Percentiles rank a stretch among this genome's conserved stretches.
These are phyloP conservation scores for Rosa chinensis DNA, from an alignment of 306 rosid genomes.

Conservation along the genomic window DNA sequence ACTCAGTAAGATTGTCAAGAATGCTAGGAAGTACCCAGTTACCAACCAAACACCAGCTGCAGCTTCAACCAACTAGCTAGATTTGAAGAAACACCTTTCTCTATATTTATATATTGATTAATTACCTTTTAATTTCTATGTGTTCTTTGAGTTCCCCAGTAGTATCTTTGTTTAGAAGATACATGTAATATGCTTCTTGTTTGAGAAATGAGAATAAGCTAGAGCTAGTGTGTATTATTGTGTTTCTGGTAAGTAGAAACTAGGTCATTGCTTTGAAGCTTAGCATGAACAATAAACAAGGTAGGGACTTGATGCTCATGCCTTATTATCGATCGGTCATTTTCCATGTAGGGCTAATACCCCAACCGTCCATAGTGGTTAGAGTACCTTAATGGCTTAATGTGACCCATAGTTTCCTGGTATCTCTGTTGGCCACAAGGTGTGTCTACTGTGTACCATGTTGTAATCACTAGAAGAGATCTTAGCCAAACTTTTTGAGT, in stretches of 20 bases:
- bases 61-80: constrained; percentile 30
- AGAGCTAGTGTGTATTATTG: background rate
- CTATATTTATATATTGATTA: background rate
- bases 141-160: background rate
- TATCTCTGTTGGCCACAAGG: background rate
- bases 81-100: background rate
- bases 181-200: background rate
- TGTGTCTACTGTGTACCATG: background rate
- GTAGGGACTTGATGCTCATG: background rate
- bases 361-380: background rate
- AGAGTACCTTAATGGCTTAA: background rate
- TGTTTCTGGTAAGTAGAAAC: background rate
- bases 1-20: constrained; percentile 56
- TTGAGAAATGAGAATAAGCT: background rate
- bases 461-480: background rate
- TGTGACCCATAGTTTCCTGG: background rate
- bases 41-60: constrained; percentile 23
- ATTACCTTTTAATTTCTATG: background rate
- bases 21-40: constrained; percentile 67
- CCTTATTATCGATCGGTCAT: background rate
- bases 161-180: background rate
- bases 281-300: background rate
- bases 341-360: background rate
- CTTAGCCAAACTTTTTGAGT: no score
- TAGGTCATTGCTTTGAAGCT: background rate